Base-by-base conservation (phyloP, 257 asterid species). In the Gentiana dahurica region DNA sequence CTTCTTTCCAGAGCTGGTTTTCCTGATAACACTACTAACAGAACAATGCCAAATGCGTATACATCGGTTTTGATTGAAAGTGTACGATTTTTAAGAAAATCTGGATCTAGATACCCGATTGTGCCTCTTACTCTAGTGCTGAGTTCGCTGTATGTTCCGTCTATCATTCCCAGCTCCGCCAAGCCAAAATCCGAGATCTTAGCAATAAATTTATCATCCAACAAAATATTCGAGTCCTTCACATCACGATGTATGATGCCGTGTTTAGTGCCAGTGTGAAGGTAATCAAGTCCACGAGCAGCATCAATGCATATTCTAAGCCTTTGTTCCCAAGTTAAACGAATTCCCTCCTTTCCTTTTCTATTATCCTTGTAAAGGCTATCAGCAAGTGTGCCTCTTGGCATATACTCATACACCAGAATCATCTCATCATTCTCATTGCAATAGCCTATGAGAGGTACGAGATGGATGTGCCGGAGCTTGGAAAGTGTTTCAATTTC, bases 271-370 rank as follows among this genome's bases (percentile, higher is more conserved):
- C 68, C 54, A 35, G 3, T 62, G 53, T 62, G 60, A 48, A 62
- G 67, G 45, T 62, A 54, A 10, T 62, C 67, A 2, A 64, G 57
- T 12, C 68, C 68, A 24, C 62, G 62, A 64, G 68, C 68, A 55
- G 62, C 51, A 24, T 56, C 68, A 36, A 64, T 64, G 68, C 62
- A 55, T 8, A 64, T 64, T 11, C 13, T 55, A 6, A 64, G 68
- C 68, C 68, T 49, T 37, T 47, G 36, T n/a, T 64, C 52, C 68
- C 68, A 64, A 36, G 50, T 15, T 15, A 15, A 15, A 0, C 24
- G 24, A 15, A 15, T 15, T 15, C 24, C 24, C 24, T 15, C 24
- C 24, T 15, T 15, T 15, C 24, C 24, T 15, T 15, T 15, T 15
- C 24, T 15, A 15, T 15, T 15, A 15, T 15, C 24, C 24, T 15